Base-by-base conservation (phyloP, 495 filamentous ascomycete species). In the Hypoxylon perforatum region DNA sequence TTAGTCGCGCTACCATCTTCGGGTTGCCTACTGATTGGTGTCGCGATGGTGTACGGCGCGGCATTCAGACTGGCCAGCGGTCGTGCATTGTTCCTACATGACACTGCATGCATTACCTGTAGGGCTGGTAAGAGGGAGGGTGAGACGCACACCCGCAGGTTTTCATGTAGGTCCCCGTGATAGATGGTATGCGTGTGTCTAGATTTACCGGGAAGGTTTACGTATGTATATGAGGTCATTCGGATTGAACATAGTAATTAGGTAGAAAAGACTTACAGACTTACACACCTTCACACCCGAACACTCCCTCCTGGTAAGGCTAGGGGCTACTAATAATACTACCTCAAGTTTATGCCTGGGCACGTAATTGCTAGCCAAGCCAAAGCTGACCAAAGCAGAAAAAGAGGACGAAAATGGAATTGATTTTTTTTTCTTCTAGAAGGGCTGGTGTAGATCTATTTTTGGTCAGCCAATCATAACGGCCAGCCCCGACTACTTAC, bases 21-120 rank as follows among this genome's bases (percentile, higher is more conserved):
- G 11, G 9, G 33, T 12, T 15, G 38, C 30, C 17, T 18, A 6
- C 8, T 60, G 49, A 39, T 53, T 48, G 55, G 18, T 11, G 50
- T 18, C 21, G 28, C 14, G 30, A 15, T 48, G 39, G 30, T 65
- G 62, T 65, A 49, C 8, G 62, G 62, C 41, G 14, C 62, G 17
- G 21, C 39, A 15, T 11, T 30, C 21, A 47, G 48, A 65, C 41
- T 59, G 62, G 62, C 2, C n/a, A 11, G 25, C 25, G 18, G 33
- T 57, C 48, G 47, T 54, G 48, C 62, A 59, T 57, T 38, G 19
- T 60, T 38, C 53, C 30, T 64, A 52, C 30, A 63, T 57, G 51
- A 22, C 54, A 50, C 41, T 45, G 1, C 17, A n/a, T 12, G 23
- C 19, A 19, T 23, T 30, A 14, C 19, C 17, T 23, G 15, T 42